Evolutionary conservation across 352 stramenopile species (phyloP), one percentile per base, ranked within the genome.

Genomic region (Pythium aristosporum): DNA sequence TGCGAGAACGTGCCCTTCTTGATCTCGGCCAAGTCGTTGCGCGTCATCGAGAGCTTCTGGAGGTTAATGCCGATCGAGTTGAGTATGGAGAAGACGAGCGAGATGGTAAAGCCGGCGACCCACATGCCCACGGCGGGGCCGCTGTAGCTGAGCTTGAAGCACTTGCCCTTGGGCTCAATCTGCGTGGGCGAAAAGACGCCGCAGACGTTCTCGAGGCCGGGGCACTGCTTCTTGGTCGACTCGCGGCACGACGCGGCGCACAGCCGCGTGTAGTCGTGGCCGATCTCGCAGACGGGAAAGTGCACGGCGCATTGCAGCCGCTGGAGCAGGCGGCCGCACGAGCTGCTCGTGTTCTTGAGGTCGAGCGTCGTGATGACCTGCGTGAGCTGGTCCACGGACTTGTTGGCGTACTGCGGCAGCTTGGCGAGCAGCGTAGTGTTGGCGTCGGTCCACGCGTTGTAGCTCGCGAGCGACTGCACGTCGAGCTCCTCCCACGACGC

Each of bases 21-120:
- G 21, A 75, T 69, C n/a, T 88, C 72, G 1, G 76, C 71, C 18
- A 55, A 53, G 39, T 88, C 82, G 62, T 96, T 91, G 46, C 77
- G 76, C 21, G 84, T 72, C 79, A 97, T 92, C 10, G 78, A 92
- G 16, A 96, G 77, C 74, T 97, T 97, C 74, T 97, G 89, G 42
- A 97, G 62, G 64, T 97, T 97, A 54, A 97, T 92, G n/a, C 84
- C 89, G 32, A 97, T 72, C 49, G 88, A 95, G 61, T 94, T 95
- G 55, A 96, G 79, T 25, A 96, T 76, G 11, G 84, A 95, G 65
- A 97, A 96, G 30, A 93, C 71, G 28, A 96, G 80, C 48, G 85
- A 90, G 67, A 96, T 93, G 53, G 86, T 80, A 59, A 96, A 94
- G 15, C 87, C 88, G 0, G 89, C 82, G 47, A 92, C 80, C 87